Percentiles rank a stretch among this genome's conserved stretches.
Conservation (phyloP, 495 filamentous ascomycete genomes). For the Choiromyces venosus region DNA sequence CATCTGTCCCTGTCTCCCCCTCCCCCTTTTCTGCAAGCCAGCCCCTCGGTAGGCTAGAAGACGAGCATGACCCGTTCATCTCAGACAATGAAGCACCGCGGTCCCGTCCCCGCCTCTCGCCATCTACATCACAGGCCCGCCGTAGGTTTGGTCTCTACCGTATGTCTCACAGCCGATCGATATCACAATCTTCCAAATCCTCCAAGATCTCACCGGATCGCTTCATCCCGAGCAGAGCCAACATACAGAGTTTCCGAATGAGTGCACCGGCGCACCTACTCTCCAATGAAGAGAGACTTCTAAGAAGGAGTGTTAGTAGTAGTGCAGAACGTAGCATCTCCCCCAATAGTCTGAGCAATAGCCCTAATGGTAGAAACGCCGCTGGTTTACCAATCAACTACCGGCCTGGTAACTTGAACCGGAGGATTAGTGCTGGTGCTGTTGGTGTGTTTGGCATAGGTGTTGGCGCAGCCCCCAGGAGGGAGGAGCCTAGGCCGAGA, state of each 20-base stretch:
- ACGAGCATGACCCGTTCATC: not conserved
- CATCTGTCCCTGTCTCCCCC: not conserved
- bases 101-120: not conserved
- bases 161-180: not conserved
- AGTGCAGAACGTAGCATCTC: slow-evolving; percentile 24
- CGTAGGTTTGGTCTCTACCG: not conserved
- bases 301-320: slow-evolving; percentile 30
- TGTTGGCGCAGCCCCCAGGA: slow-evolving; percentile 30
- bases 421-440: slow-evolving; percentile 36
- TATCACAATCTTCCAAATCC: not conserved
- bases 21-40: not conserved
- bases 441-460: slow-evolving; percentile 38
- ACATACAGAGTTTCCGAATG: slow-evolving; percentile 38
- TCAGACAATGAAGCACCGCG: not conserved
- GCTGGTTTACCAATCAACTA: slow-evolving; percentile 13
- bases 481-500: slow-evolving; percentile 30
- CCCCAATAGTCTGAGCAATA: slow-evolving; percentile 16
- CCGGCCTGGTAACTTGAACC: slow-evolving; percentile 25
- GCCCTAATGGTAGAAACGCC: slow-evolving; percentile 5
- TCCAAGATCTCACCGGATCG: slow-evolving; percentile 24
- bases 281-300: slow-evolving; percentile 39
- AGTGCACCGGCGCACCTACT: slow-evolving; percentile 34
- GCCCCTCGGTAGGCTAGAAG: not conserved
- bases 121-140: not conserved
- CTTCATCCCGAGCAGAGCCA: slow-evolving; percentile 37